Evolutionary conservation across 1,139 yeast species (phyloP), one percentile per base, ranked within the genome.

Genomic region (Yamadazyma kanchanaburiensis): DNA sequence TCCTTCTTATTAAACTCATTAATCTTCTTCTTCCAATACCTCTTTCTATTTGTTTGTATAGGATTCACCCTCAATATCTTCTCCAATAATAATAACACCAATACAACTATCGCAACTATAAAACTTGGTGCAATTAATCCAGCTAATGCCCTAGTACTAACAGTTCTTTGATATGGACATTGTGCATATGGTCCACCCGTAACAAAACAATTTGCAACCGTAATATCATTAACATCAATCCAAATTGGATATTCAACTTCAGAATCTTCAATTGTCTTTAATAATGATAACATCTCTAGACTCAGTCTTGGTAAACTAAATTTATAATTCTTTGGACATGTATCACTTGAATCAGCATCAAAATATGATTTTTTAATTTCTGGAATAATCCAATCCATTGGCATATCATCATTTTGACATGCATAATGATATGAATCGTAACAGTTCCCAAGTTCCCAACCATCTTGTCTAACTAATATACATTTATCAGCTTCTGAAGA

Each of bases 151-250:
- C 77, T 64, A 23, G 64, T 64, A 9, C 80, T 64, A 14, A 77
- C 66, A 1, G 71, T 69, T 31, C 59, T 62, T 35, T 74, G 76
- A 49, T 88, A 89, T 0, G 96, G 95, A 52, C 98, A 89, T 20
- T 60, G 55, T 0, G 94, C 81, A 38, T 74, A 70, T 0, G 89
- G 78, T 0, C 96, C 95, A 2, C 95, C 96, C 1, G 77, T 58
- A 3, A 88, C 89, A 88, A 94, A 89, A 51, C 98, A 89, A 32
- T 77, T 72, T 12, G 71, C 57, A 5, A 79, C 77, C 0, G 87
- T 74, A 12, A 91, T 68, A 18, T 91, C 87, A 51, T 91, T 91
- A 40, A 88, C 46, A 53, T 88, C 91, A 3, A 88, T 74, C 97
- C 97, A 91, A 0, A 81, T 64, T 0, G 73, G 70, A 14, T 42